A percentile compares a stretch with the other conserved stretches of the same genome.
Evolutionary conservation across 1,139 yeast species (phyloP).

Genomic region (Hyphopichia fennica): DNA sequence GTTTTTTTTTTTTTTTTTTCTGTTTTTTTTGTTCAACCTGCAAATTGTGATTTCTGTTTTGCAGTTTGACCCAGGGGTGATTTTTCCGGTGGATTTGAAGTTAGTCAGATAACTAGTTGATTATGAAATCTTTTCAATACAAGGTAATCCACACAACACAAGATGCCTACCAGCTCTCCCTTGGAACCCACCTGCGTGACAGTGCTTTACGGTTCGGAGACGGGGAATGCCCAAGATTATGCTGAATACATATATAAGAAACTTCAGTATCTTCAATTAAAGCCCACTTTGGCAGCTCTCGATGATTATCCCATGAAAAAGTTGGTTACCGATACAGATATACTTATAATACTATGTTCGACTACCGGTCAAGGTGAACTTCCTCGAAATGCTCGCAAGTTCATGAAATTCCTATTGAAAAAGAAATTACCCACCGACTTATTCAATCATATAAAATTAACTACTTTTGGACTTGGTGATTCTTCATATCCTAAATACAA

Average conservation of each 20-base stretch:
- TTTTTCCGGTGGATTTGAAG: too few species aligned
- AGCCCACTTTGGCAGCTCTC: conserved; percentile 52
- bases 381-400: conserved; percentile 70
- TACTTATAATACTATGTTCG: conserved; percentile 70
- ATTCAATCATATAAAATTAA: conserved; percentile 59
- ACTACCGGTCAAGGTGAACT: conserved; percentile 97
- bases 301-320: conserved; percentile 62
- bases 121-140: too few species aligned
- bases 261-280: conserved; percentile 56
- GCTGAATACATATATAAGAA: conserved; percentile 64
- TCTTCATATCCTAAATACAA: conserved; percentile 87
- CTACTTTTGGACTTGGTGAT: conserved; percentile 93
- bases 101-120: too few species aligned
- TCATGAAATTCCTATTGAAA: conserved; percentile 74
- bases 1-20: too few species aligned
- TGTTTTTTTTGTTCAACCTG: too few species aligned
- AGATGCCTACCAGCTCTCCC: not conserved
- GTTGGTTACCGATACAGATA: conserved; percentile 47
- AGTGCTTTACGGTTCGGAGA: conserved; percentile 86
- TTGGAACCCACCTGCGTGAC: conserved; percentile 33
- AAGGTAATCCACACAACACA: not conserved
- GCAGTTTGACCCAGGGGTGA: too few species aligned
- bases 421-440: conserved; percentile 66
- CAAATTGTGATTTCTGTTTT: too few species aligned
- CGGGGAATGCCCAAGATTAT: conserved; percentile 88